Percentiles rank a stretch among this genome's conserved stretches.
These are phyloP conservation scores for Quercus dentata DNA, from an alignment of 306 rosid genomes.

Conservation along the genomic window DNA sequence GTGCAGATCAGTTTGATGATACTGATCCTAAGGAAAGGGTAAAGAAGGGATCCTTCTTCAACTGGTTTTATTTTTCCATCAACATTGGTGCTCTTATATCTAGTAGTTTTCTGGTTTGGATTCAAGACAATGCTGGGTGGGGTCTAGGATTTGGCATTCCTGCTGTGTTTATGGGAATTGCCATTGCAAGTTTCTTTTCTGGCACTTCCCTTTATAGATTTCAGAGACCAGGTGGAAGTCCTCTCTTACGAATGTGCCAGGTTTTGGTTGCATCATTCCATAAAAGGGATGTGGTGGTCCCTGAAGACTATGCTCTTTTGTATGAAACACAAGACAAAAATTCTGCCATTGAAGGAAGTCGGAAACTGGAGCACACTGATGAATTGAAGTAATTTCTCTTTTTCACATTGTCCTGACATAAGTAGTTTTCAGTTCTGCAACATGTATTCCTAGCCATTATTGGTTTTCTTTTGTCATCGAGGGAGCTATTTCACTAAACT, in stretches of 20 bases:
- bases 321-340: constrained; percentile 71
- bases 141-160: constrained; percentile 99
- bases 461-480: neutral
- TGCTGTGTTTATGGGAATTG: constrained; percentile 75
- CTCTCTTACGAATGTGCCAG: constrained; percentile 92
- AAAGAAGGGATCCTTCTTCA: constrained; percentile 92
- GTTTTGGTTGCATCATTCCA: constrained; percentile 82
- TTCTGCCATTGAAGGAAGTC: constrained; percentile 95
- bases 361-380: constrained; percentile 78
- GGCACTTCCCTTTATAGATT: constrained; percentile 90
- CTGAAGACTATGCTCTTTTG: constrained; percentile 67
- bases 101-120: constrained; percentile 74
- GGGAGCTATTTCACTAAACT: neutral
- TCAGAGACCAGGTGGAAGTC: constrained; percentile 98
- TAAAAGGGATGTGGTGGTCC: constrained; percentile 59
- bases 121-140: constrained; percentile 98
- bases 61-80: constrained; percentile 95
- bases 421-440: neutral
- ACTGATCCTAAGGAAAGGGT: constrained; percentile 79
- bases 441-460: neutral
- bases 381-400: constrained; percentile 61
- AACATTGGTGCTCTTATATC: constrained; percentile 90
- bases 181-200: constrained; percentile 75
- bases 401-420: neutral
- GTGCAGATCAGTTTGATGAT: constrained; percentile 98